Percentiles rank a stretch among this genome's conserved stretches.
Conservation (phyloP, 1,139 yeast species). For the Eremothecium cymbalariae region DNA sequence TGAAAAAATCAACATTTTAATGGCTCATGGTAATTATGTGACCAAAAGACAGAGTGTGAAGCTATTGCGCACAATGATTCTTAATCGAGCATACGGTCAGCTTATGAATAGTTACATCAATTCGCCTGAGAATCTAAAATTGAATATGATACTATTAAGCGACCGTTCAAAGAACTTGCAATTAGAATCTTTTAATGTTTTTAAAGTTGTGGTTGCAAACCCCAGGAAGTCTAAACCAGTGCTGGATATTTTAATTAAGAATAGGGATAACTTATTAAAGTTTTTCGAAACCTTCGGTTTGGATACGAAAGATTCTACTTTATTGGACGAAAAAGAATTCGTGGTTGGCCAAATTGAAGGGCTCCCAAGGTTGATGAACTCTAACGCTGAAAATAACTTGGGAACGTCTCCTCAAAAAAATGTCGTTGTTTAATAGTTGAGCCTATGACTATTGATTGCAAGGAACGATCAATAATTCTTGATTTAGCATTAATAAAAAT, state of each 20-base stretch:
- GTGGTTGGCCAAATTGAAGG: constrained; percentile 66
- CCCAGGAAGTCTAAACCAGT: constrained; percentile 81
- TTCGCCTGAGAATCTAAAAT: constrained; percentile 71
- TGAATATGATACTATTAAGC: constrained; percentile 76
- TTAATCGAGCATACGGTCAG: constrained; percentile 61
- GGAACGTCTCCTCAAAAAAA: constrained; percentile 13
- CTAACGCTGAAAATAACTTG: constrained; percentile 18
- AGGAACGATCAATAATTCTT: background rate
- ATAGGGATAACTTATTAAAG: constrained; percentile 63
- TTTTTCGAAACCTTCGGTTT: constrained; percentile 62
- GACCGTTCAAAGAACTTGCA: constrained; percentile 87
- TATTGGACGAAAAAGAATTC: constrained; percentile 74
- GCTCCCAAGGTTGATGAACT: constrained; percentile 45
- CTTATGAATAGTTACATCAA: constrained; percentile 73
- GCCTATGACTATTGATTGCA: background rate
- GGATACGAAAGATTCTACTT: constrained; percentile 53
- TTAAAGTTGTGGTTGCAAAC: constrained; percentile 89
- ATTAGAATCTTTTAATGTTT: constrained; percentile 84
- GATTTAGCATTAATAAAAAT: background rate
- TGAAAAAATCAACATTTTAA: constrained; percentile 53
- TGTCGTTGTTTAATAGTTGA: constrained; percentile 6
- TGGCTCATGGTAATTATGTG: constrained; percentile 75
- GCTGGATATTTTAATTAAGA: constrained; percentile 71
- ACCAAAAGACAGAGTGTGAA: constrained; percentile 87
- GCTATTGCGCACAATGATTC: constrained; percentile 65